Conservation (phyloP, 2,329 filamentous ascomycete species). For the Hypoxylon sp. region DNA sequence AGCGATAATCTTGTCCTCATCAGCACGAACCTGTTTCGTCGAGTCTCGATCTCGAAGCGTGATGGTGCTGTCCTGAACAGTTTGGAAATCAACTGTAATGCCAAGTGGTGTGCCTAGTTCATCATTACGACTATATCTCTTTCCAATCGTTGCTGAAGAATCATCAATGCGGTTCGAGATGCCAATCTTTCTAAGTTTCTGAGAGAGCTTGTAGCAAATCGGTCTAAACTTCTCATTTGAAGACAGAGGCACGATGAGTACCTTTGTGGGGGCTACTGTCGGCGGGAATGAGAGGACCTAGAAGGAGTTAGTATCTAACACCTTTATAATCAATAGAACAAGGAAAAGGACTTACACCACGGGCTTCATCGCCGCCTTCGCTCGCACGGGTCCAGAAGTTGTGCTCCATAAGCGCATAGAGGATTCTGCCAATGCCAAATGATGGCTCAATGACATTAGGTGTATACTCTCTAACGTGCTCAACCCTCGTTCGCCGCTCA, state of each 20-base stretch:
- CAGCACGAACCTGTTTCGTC: slow-evolving; percentile 89
- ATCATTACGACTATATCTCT: slow-evolving; percentile 94
- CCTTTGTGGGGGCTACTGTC: slow-evolving; percentile 91
- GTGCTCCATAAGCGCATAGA: slow-evolving; percentile 95
- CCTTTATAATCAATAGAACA: slow-evolving; percentile 27
- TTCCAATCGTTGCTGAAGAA: slow-evolving; percentile 92
- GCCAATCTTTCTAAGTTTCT: slow-evolving; percentile 81
- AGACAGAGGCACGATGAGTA: slow-evolving; percentile 91
- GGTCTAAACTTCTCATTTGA: slow-evolving; percentile 85
- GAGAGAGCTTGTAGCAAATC: slow-evolving; percentile 79
- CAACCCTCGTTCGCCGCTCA: slow-evolving; percentile 84
- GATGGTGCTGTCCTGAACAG: slow-evolving; percentile 86
- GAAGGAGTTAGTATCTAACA: slow-evolving; percentile 26
- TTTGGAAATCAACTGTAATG: slow-evolving; percentile 97
- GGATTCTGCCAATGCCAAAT: slow-evolving; percentile 94
- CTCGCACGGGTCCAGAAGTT: slow-evolving; percentile 85
- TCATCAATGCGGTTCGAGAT: slow-evolving; percentile 91
- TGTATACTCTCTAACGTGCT: slow-evolving; percentile 90
- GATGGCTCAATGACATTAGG: slow-evolving; percentile 98
- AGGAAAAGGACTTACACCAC: slow-evolving; percentile 76
- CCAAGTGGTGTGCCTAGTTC: slow-evolving; percentile 95
- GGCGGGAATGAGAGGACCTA: slow-evolving; percentile 80
- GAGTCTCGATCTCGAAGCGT: slow-evolving; percentile 93
- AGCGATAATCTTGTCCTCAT: slow-evolving; percentile 82
- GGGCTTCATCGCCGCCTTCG: slow-evolving; percentile 83